Evolutionary conservation across 306 rosid species (phyloP).

Genomic region (Canavalia gladiata): DNA sequence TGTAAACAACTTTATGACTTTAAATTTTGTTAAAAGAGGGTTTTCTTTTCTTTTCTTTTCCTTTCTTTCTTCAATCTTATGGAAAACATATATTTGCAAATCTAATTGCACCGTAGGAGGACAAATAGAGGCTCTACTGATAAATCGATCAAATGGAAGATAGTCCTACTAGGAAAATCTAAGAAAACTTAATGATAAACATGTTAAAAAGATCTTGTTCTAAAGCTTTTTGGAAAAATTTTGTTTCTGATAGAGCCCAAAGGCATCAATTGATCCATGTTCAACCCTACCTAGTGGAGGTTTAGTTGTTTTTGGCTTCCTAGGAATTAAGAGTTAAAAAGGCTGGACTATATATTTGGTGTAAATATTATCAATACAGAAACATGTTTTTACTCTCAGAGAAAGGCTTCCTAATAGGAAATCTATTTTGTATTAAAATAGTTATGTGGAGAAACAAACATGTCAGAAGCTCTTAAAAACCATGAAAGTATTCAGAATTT

Average conservation of each 20-base stretch:
- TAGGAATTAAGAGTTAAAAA: not conserved
- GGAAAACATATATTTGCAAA: constrained; percentile 17
- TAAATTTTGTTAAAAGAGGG: constrained; percentile 29
- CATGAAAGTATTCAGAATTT: not conserved
- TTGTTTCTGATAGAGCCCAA: not conserved
- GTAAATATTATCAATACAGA: not conserved
- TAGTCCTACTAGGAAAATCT: not conserved
- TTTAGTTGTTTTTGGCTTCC: constrained; percentile 11
- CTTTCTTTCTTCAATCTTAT: not conserved
- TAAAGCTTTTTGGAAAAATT: not conserved
- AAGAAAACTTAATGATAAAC: not conserved
- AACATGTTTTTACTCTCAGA: constrained; percentile 2
- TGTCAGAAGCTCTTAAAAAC: constrained; percentile 18
- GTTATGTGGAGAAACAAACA: not conserved
- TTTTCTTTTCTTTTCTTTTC: not conserved
- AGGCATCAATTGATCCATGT: not conserved
- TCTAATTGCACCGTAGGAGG: constrained; percentile 24
- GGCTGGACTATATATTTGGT: not conserved
- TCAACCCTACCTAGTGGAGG: not conserved
- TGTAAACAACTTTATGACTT: constrained; percentile 19
- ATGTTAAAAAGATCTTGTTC: not conserved
- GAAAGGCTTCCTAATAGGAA: not conserved
- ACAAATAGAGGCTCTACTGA: constrained; percentile 11
- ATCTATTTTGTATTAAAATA: not conserved
- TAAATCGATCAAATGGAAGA: constrained; percentile 22